Evolutionary conservation across 495 filamentous ascomycete genomes (phyloP), one percentile per base, ranked within the genome.

Genomic region (Lepidopterella palustris): DNA sequence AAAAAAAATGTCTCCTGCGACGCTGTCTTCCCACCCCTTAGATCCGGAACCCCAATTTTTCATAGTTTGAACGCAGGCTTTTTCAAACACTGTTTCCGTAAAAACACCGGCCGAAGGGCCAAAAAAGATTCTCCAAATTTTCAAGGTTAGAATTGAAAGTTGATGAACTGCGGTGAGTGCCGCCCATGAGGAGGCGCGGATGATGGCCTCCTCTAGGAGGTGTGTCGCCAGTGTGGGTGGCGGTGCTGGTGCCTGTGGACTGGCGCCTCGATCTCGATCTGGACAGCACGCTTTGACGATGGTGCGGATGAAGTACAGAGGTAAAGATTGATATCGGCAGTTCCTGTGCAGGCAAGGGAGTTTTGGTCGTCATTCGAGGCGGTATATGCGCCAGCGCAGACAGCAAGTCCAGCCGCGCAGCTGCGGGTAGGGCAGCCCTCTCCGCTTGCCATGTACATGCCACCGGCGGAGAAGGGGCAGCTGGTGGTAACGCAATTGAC

Each of bases 381-480:
- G 31, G 58, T 53, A 57, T 70, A 70, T 13, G 65, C 42, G 25
- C 45, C 23, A 45, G 48, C 51, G 58, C 63, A 66, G 3, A n/a
- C 32, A 3, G 28, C 29, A 5, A 4, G 8, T 40, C 25, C 29
- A 26, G 18, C 13, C 6, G 18, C 21, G 57, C 61, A 65, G 56
- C 45, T 58, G 40, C 59, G 25, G 15, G 49, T 61, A 26, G 67
- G 67, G 67, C 67, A 70, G 60, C 54, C 45, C 32, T 57, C 53
- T 18, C 67, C 65, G 32, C 28, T 56, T 27, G 62, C 39, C 61
- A 67, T 21, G 53, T 65, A 70, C 58, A 59, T 62, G 13, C 64
- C 64, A 5, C 62, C 45, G 8, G 35, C 0, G 8, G 39, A n/a
- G 49, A 42, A 57, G 10, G 67, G 67, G 65, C 67, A 70, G 20